phyloP scores from a whole-genome alignment of 805 yeast species.

The Hanseniaspora singularis region DNA sequence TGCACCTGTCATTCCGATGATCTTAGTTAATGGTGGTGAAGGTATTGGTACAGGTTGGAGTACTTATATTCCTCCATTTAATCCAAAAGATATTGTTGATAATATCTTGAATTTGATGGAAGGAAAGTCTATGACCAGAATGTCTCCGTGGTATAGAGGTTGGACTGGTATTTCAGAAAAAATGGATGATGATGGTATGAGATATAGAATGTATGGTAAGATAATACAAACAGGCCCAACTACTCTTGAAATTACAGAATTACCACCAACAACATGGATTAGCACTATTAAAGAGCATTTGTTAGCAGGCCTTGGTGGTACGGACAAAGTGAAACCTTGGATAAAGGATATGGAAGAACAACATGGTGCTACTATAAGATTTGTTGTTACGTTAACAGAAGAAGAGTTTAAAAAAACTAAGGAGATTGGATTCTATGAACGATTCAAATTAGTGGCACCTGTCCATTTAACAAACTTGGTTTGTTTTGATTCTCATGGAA shows the following conservation, averaged over 20 bases:
- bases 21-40: slow-evolving; percentile 91
- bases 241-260: slow-evolving; percentile 78
- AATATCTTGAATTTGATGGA: slow-evolving; percentile 65
- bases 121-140: slow-evolving; percentile 54
- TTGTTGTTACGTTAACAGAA: slow-evolving; percentile 57
- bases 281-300: slow-evolving; percentile 76
- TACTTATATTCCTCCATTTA: slow-evolving; percentile 78
- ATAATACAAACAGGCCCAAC: slow-evolving; percentile 70
- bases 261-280: slow-evolving; percentile 91
- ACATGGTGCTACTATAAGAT: slow-evolving; percentile 70
- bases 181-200: slow-evolving; percentile 45
- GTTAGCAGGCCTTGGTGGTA: slow-evolving; percentile 59
- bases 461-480: slow-evolving; percentile 80
- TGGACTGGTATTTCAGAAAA: slow-evolving; percentile 79
- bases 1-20: slow-evolving; percentile 84
- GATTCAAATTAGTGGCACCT: slow-evolving; percentile 64
- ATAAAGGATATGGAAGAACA: slow-evolving; percentile 92
- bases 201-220: slow-evolving; percentile 63
- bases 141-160: slow-evolving; percentile 91
- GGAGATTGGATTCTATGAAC: slow-evolving; percentile 65
- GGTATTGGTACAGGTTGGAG: slow-evolving; percentile 99
- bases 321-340: slow-evolving; percentile 68
- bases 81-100: slow-evolving; percentile 69
- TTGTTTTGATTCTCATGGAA: slow-evolving; percentile 82
- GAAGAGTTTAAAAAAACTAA: slow-evolving; percentile 77